Evolutionary conservation across 768 basidiomycete species (phyloP).

Genomic region (Infundibulicybe gibba): DNA sequence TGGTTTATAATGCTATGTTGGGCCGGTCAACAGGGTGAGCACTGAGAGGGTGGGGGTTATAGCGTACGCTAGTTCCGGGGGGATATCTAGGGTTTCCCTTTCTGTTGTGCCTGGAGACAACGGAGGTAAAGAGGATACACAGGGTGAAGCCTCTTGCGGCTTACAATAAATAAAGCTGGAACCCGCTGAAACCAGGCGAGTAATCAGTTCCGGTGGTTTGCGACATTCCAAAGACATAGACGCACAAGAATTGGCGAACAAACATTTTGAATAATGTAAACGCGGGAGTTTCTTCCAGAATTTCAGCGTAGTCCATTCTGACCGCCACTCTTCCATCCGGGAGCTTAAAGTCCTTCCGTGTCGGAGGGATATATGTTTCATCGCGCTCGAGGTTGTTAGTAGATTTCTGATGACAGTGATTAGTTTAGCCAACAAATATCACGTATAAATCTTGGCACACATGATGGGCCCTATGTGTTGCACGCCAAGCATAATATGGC

Average conservation of each 20-base stretch:
- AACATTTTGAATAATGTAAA: constrained; percentile 48
- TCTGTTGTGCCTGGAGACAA: constrained; percentile 32
- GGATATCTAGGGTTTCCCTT: constrained; percentile 46
- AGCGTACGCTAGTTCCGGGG: constrained; percentile 37
- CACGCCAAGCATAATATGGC: constrained; percentile 64
- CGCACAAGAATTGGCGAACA: constrained; percentile 46
- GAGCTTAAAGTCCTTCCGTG: constrained; percentile 36
- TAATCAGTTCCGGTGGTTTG: neutral
- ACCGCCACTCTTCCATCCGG: constrained; percentile 38
- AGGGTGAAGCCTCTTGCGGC: constrained; percentile 1
- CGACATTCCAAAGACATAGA: neutral
- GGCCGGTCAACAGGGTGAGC: neutral
- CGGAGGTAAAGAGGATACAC: neutral
- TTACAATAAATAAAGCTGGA: constrained; percentile 42
- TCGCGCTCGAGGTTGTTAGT: constrained; percentile 62
- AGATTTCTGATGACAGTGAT: constrained; percentile 26
- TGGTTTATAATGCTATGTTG: constrained; percentile 35
- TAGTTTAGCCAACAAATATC: no score
- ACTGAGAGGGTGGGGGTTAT: neutral
- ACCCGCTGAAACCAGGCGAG: constrained; percentile 26
- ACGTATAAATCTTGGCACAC: constrained; percentile 25
- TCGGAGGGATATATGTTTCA: constrained; percentile 64
- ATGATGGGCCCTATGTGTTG: constrained; percentile 62
- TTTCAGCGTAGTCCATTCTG: constrained; percentile 37
- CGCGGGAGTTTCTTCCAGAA: constrained; percentile 47